phyloP scores from a whole-genome alignment of 2,329 filamentous ascomycete species.

The Tolypocladium tropicale region DNA sequence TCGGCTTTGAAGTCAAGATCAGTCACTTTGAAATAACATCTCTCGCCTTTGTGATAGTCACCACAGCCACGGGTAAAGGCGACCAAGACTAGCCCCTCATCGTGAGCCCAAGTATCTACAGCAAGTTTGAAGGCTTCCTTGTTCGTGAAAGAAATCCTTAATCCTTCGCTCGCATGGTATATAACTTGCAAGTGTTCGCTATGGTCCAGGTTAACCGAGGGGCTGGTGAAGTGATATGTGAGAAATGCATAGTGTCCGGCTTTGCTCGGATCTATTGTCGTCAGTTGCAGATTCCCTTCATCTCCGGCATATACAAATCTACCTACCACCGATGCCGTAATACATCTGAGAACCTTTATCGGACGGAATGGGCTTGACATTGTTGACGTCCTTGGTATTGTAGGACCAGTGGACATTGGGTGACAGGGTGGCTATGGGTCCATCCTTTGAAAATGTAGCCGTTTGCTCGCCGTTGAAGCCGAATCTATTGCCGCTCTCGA shows the following conservation, averaged over 20 bases:
- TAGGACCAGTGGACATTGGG: slow-evolving; percentile 13
- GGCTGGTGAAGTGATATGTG: slow-evolving; percentile 14
- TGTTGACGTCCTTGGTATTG: slow-evolving; percentile 11
- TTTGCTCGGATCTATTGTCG: slow-evolving; percentile 9
- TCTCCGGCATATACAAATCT: slow-evolving; percentile 2
- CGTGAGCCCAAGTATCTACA: slow-evolving; percentile 9
- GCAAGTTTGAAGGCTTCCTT: slow-evolving; percentile 13
- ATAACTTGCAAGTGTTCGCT: slow-evolving; percentile 9
- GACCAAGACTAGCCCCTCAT: slow-evolving; percentile 14
- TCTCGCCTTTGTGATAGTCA: slow-evolving; percentile 12
- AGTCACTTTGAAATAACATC: slow-evolving; percentile 19
- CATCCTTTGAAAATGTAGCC: slow-evolving; percentile 1
- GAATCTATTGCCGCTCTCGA: background rate
- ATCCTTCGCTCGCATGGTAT: slow-evolving; percentile 1
- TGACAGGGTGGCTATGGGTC: background rate
- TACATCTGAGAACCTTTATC: slow-evolving; percentile 11
- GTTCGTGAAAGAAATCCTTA: slow-evolving; percentile 9
- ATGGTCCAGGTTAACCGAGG: slow-evolving; percentile 20
- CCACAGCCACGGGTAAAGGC: slow-evolving; percentile 14
- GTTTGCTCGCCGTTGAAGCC: background rate
- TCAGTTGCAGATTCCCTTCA: background rate
- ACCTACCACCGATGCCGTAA: slow-evolving; percentile 7
- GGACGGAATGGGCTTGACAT: slow-evolving; percentile 13
- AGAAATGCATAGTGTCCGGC: slow-evolving; percentile 15
- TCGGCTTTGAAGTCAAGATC: slow-evolving; percentile 7